Evolutionary conservation across 2,329 filamentous ascomycete species (phyloP), one percentile per base, ranked within the genome.

Genomic region (Mollisia scopiformis): DNA sequence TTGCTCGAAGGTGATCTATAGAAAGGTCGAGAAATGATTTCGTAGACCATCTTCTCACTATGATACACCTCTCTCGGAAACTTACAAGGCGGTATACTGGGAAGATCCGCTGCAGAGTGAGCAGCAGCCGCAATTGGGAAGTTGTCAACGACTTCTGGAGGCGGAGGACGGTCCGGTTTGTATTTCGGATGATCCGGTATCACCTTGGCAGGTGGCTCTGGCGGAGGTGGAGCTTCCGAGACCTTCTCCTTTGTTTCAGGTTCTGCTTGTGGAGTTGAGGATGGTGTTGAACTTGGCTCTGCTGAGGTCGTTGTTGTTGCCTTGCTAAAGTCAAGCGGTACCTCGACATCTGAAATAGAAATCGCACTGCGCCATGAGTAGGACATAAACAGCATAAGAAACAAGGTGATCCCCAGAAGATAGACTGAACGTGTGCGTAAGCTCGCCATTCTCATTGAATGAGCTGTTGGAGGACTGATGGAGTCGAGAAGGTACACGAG

Each of bases 51-150:
- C n/a, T n/a, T n/a, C n/a, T n/a, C n/a, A n/a, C n/a, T n/a, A n/a
- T n/a, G n/a, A n/a, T n/a, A n/a, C n/a, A n/a, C n/a, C n/a, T n/a
- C n/a, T n/a, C n/a, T n/a, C n/a, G n/a, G n/a, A n/a, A n/a, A n/a
- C n/a, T n/a, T n/a, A n/a, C 80, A 81, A 16, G 66, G 60, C 0
- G 80, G 79, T 14, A 82, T 75, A 2, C 76, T 74, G 0, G 78
- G 79, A 8, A 74, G 72, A 52, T 73, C 47, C 61, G 58, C 51
- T 33, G 67, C 55, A 27, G 66, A 68, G 46, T 63, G 59, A 11
- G 64, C 67, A 16, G 56, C 53, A 14, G 59, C 53, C 16, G 66
- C 67, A 6, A 64, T 52, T 7, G 67, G 67, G 23, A 69, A 69
- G 47, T 67, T 68, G n/a, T 69, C 67, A 25, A 66, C 55, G 8